Evolutionary conservation across 1,284 basidiomycete genomes (phyloP), one percentile per base, ranked within the genome.

Genomic region (Pyrrhoderma noxium): DNA sequence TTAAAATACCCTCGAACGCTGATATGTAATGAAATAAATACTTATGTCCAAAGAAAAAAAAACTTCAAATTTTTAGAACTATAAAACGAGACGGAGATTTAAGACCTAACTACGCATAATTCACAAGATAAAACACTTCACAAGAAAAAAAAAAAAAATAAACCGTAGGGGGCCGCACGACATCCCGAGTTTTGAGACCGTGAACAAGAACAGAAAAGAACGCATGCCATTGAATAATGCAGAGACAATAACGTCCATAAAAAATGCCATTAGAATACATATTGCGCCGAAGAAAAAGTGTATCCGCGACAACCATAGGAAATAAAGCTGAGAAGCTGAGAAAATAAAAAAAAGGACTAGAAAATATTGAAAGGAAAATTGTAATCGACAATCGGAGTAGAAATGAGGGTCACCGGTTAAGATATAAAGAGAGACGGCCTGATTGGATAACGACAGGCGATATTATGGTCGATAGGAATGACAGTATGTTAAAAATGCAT

Each of bases 211-310:
- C 16, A 22, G 35, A 27, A 23, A 35, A 35, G 25, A 34, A 5
- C 25, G 16, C 40, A 16, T 27, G 22, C n/a, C n/a, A 22, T 18
- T 25, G 23, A 39, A 31, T 44, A 39, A 51, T 23, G 42, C 18
- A 22, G 8, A 36, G 35, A 27, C 19, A 25, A 34, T 27, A 23
- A 16, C 25, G 8, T 23, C 16, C 27, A 45, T 25, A 37, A 45
- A n/a, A 14, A 25, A 38, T 34, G 34, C 19, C n/a, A 27, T 36
- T 39, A 51, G 8, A 39, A 45, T 44, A 51, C 48, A 45, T 23
- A 35, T 23, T 44, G 35, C 31, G 38, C 18, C 22, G 49, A 9
- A 44, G 27, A 31, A 31, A 45, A 43, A 23, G 3, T 38, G 36
- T 2, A 48, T 3, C 13, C 23, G 38, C 5, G 18, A 25, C 5